Conservation (phyloP, 768 basidiomycete genomes). For the Lentinula lateritia region DNA sequence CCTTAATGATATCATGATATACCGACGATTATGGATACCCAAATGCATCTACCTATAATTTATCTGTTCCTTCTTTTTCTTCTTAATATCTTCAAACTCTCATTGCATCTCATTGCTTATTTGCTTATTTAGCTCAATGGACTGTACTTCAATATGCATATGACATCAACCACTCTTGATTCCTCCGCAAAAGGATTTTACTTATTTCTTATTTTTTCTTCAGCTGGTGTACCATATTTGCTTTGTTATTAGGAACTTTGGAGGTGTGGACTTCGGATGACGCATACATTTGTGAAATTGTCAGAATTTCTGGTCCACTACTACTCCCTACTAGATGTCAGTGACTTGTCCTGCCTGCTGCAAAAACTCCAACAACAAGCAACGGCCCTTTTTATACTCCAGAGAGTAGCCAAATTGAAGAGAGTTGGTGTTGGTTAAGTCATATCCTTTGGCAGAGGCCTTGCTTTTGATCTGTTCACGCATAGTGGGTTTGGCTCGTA, state of each 20-base stretch:
- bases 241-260: background rate
- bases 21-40: background rate
- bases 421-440: background rate
- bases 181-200: background rate
- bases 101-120: slow-evolving; percentile 1
- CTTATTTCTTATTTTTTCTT: background rate
- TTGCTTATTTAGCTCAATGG: background rate
- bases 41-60: slow-evolving; percentile 2
- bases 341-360: background rate
- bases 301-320: background rate
- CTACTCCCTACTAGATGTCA: background rate
- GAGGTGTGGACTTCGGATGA: background rate
- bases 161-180: background rate
- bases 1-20: background rate
- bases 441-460: background rate
- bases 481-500: background rate
- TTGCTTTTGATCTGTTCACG: background rate
- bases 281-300: background rate
- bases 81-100: background rate
- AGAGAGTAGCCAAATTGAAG: background rate
- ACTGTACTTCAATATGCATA: background rate
- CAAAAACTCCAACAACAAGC: background rate
- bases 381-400: background rate
- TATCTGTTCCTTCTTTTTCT: slow-evolving; percentile 1
- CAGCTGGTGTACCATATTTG: background rate